Conservation (phyloP, 805 yeast genomes). For the Myxozyma neotropica region DNA sequence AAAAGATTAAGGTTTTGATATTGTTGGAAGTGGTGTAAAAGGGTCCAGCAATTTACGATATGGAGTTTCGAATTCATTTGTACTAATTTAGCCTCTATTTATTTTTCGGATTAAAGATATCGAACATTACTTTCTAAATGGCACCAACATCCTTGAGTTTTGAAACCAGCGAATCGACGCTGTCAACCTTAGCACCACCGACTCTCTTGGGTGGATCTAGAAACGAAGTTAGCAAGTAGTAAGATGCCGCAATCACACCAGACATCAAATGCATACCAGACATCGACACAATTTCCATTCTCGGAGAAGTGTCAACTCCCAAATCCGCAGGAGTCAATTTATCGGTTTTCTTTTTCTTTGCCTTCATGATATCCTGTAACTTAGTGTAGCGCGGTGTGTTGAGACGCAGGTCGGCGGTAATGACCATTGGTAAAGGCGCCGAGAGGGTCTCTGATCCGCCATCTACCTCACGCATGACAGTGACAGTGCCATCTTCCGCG, state of each 20-base stretch:
- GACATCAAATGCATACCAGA: slow-evolving; percentile 42
- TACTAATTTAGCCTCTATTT: no score
- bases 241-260: no score
- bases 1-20: slow-evolving; percentile 10
- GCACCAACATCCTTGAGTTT: slow-evolving; percentile 79
- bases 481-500: slow-evolving; percentile 50
- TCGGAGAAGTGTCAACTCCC: slow-evolving; percentile 63
- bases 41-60: no score
- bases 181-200: slow-evolving; percentile 77
- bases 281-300: slow-evolving; percentile 70
- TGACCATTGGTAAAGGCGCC: slow-evolving; percentile 77
- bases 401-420: slow-evolving; percentile 90
- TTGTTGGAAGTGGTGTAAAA: no score
- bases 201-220: slow-evolving; percentile 78
- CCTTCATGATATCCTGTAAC: slow-evolving; percentile 96
- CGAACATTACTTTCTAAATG: slow-evolving; percentile 51
- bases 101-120: no score
- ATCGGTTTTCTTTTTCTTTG: slow-evolving; percentile 91
- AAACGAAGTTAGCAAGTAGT: background rate
- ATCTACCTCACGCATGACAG: slow-evolving; percentile 89
- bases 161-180: slow-evolving; percentile 78
- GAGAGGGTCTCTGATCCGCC: slow-evolving; percentile 87
- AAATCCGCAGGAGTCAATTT: slow-evolving; percentile 65
- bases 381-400: slow-evolving; percentile 96
- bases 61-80: no score